Base-by-base conservation (phyloP, 345 rosid species). In the Odontarrhena argentea region DNA sequence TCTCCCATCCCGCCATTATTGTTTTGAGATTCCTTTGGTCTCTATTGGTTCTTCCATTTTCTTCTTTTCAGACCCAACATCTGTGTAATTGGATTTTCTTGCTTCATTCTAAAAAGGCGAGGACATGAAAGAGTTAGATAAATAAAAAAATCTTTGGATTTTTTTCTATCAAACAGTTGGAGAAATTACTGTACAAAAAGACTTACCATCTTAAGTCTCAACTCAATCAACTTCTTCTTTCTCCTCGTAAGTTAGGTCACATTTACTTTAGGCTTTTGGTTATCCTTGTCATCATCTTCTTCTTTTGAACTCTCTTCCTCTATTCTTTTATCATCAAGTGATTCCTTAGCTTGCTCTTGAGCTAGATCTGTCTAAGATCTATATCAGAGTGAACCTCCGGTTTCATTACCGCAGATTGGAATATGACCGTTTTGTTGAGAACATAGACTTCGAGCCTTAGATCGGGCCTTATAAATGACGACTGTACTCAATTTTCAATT, bases 1-100 rank as follows among this genome's bases (percentile, higher is more conserved):
- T 80, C 91, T 87, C 66, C 80, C 90, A 45, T 87, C 99, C 1
- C 88, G 78, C 99, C 99, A 94, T 75, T 94, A 91, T 64, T 94
- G 88, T 71, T 94, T 94, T 18, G 99, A 88, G 68, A 91, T 76
- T 8, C 96, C 97, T 73, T 96, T 87, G 2, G 96, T 76, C 78
- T 91, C 96, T 8, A 78, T 49, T 25, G 88, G 93, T 63, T 86
- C 85, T 80, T 94, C 97, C 95, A 86, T 84, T 75, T 77, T 88
- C 81, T 91, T 91, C 86, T 86, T 94, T 68, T 91, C 97, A 74
- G 84, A 78, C 12, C 90, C 88, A 76, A 94, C 92, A 37, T 92
- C 97, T 3, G 80, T 79, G 71, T 94, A 96, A 75, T 94, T 91
- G 46, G 86, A 89, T 79, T 91, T 94, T 76, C 96, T 84, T 25